Evolutionary conservation across 2,329 filamentous ascomycete species (phyloP), one percentile per base, ranked within the genome.

Genomic region (Exserohilum turcica): DNA sequence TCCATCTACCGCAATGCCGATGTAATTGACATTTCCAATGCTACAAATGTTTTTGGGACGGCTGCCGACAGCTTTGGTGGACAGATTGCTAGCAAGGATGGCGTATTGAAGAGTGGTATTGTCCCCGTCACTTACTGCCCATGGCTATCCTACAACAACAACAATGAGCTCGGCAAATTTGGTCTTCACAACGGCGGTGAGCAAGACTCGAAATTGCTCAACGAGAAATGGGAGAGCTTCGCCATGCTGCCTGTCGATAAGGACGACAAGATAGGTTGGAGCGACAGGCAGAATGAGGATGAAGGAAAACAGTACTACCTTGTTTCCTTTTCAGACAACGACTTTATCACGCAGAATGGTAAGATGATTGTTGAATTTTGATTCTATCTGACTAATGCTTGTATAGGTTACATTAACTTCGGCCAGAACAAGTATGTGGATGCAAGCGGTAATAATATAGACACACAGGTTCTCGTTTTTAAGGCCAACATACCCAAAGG

Each of bases 181-280:
- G 83, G 84, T 0, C 72, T 89, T 3, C 86, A 88, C 63, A 91
- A 91, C 61, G 88, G 88, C 2, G 87, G 86, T 0, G 75, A 72
- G 0, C 81, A 86, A 60, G 82, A 88, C 64, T 64, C 74, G 0
- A 74, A 71, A 0, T 72, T 91, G 31, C 67, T 91, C 68, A 90
- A 91, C 63, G 88, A 91, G 78, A 91, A 91, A 68, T 91, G 88
- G 88, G 88, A 92, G 76, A 84, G 82, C 16, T 73, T 91, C 42
- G 83, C 84, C 2, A 68, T 90, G 19, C 79, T 85, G 2, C 86
- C 86, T 2, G 69, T 73, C 1, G 78, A 85, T 61, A 78, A 78
- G 1, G 59, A 76, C 39, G 69, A 70, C 47, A 70, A 73, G 65
- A 51, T 52, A 31, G 49, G 53, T 5, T 48, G 43, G 19, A 43